Conservation (phyloP, 768 basidiomycete species). For the Udeniomyces megalosporus region DNA sequence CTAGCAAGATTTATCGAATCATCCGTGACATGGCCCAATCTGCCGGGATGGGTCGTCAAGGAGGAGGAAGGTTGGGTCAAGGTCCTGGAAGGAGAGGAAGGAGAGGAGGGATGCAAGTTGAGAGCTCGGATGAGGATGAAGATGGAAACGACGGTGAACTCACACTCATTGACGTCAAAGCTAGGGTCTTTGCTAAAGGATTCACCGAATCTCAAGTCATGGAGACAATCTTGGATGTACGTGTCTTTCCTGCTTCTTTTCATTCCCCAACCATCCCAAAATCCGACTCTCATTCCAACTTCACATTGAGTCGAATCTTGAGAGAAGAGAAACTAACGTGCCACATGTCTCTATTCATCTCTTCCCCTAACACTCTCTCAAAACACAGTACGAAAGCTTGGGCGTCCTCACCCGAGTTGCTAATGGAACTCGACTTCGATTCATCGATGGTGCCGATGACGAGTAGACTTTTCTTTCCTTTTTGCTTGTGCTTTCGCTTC, state of each 20-base stretch:
- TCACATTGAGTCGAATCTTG: too few relatives aligned
- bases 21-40: conserved; percentile 63
- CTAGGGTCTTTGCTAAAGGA: conserved; percentile 66
- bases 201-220: conserved; percentile 83
- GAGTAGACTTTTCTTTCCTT: not conserved
- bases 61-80: conserved; percentile 22
- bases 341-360: too few relatives aligned
- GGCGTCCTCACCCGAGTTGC: conserved; percentile 69
- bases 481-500: too few relatives aligned
- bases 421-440: conserved; percentile 62
- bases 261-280: not conserved
- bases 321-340: too few relatives aligned
- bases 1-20: conserved; percentile 73
- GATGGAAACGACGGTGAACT: conserved; percentile 47
- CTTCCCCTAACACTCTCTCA: conserved; percentile 5
- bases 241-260: conserved; percentile 20
- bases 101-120: conserved; percentile 50
- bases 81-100: conserved; percentile 30
- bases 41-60: conserved; percentile 18
- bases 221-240: conserved; percentile 64
- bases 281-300: too few relatives aligned
- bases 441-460: conserved; percentile 31
- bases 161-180: conserved; percentile 71
- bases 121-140: conserved; percentile 51
- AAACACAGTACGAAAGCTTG: conserved; percentile 78